Conservation (phyloP, 495 filamentous ascomycete genomes). For the Pyrenula massariospora region DNA sequence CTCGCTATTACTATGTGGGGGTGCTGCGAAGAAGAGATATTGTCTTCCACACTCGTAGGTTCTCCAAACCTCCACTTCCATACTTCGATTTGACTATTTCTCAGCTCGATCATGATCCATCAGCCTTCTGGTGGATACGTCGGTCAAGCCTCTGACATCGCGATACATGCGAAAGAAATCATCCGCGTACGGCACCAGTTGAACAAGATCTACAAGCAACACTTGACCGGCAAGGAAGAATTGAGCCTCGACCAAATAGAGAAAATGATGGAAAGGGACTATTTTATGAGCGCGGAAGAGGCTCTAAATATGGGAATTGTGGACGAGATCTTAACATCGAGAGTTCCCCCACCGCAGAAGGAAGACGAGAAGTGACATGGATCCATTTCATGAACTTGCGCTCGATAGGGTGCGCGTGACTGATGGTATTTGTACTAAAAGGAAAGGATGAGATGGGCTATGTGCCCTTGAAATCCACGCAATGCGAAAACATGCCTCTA, state of each 20-base stretch:
- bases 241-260: conserved; percentile 71
- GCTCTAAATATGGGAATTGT: conserved; percentile 83
- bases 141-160: conserved; percentile 84
- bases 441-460: too few relatives aligned
- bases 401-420: too few relatives aligned
- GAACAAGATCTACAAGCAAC: conserved; percentile 79
- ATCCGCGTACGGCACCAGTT: conserved; percentile 71
- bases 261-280: conserved; percentile 91
- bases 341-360: conserved; percentile 27
- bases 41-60: conserved; percentile 65
- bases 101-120: conserved; percentile 77
- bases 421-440: too few relatives aligned
- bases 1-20: conserved; percentile 75
- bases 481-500: background rate
- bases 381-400: too few relatives aligned
- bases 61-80: too few relatives aligned
- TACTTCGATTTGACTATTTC: background rate
- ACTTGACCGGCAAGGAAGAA: conserved; percentile 62
- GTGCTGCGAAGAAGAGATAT: conserved; percentile 73
- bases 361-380: background rate
- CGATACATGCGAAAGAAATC: conserved; percentile 96
- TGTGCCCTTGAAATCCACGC: background rate
- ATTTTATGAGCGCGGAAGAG: conserved; percentile 82
- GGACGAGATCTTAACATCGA: conserved; percentile 68
- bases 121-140: conserved; percentile 86